Conservation (phyloP, 2,329 filamentous ascomycete genomes). For the Plenodomus lindquistii region DNA sequence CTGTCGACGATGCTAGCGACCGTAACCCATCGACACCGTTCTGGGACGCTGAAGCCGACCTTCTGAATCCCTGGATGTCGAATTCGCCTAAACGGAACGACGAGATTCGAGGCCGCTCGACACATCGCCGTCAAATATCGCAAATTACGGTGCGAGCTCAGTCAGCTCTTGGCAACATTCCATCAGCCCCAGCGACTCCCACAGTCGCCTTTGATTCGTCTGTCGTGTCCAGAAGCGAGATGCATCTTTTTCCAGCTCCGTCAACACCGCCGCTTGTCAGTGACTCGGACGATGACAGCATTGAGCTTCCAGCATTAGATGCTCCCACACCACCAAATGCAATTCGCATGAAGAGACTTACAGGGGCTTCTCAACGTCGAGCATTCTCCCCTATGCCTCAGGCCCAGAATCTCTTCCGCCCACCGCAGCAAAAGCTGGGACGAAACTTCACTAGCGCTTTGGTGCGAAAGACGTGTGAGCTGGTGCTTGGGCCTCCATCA, state of each 20-base stretch:
- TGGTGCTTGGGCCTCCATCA: constrained; percentile 78
- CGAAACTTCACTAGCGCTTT: constrained; percentile 58
- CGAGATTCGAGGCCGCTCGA: constrained; percentile 30
- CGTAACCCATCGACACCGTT: constrained; percentile 36
- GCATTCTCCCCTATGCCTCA: constrained; percentile 70
- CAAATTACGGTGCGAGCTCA: constrained; percentile 40
- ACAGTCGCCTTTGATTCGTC: constrained; percentile 21
- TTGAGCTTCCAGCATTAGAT: constrained; percentile 45
- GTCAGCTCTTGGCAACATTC: constrained; percentile 17
- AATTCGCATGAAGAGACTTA: constrained; percentile 46
- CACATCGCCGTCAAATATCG: constrained; percentile 42
- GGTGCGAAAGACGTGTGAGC: constrained; percentile 74
- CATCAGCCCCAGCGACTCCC: constrained; percentile 26
- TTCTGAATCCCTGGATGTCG: constrained; percentile 35
- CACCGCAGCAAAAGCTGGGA: constrained; percentile 47
- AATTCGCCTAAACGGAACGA: constrained; percentile 12
- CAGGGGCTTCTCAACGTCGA: constrained; percentile 60
- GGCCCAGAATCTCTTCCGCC: constrained; percentile 66
- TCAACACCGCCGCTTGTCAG: constrained; percentile 51
- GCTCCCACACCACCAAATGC: constrained; percentile 46
- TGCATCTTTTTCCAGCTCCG: constrained; percentile 40
- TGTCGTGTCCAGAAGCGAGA: constrained; percentile 21
- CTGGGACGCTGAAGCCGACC: constrained; percentile 34
- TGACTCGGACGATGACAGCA: constrained; percentile 50
- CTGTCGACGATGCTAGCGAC: constrained; percentile 27